Percentiles rank a stretch among this genome's conserved stretches.
Evolutionary conservation across 2,329 filamentous ascomycete genomes (phyloP).

Genomic region (Trichoderma koningiopsis): DNA sequence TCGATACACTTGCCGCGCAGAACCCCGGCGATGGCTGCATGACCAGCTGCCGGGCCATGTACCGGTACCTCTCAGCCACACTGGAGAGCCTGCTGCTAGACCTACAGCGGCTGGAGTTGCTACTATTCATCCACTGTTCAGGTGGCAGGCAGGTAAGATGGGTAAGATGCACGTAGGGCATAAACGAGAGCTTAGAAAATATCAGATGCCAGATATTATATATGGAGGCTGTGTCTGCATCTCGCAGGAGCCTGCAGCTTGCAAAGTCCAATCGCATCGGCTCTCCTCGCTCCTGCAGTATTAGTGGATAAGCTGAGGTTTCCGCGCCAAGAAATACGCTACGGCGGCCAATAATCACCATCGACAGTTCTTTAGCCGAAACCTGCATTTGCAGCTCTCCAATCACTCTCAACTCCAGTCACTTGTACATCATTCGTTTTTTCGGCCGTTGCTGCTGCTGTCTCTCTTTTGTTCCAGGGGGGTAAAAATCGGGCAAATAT

Average conservation of each 20-base stretch:
- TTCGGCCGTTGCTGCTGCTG: neutral
- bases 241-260: neutral
- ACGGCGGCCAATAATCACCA: neutral
- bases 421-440: neutral
- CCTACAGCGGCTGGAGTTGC: neutral
- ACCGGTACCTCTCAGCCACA: constrained; percentile 12
- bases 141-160: neutral
- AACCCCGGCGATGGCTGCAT: constrained; percentile 10
- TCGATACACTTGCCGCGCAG: neutral
- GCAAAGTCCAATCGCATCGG: neutral
- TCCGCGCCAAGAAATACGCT: neutral
- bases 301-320: neutral
- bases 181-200: neutral
- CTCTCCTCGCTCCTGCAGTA: neutral
- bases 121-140: neutral
- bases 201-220: neutral
- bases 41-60: neutral
- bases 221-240: constrained; percentile 14
- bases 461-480: neutral
- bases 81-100: neutral
- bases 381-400: neutral
- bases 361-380: neutral
- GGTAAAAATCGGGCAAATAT: neutral
- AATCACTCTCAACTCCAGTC: neutral
- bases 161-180: neutral